phyloP scores from a whole-genome alignment of 345 rosid species.

The Schrenkiella parvula region DNA sequence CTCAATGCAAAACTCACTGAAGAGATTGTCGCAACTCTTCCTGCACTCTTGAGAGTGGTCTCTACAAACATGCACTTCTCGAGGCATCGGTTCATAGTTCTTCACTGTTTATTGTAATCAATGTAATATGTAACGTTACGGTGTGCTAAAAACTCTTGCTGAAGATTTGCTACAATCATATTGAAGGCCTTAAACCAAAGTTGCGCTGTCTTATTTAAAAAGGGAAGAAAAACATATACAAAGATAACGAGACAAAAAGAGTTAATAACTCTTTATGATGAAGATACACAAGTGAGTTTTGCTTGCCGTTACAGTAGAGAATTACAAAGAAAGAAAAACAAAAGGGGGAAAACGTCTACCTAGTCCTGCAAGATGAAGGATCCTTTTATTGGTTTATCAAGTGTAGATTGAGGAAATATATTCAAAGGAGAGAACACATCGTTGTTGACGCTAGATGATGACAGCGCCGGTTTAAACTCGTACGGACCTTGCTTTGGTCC shows the following conservation, averaged over 20 bases:
- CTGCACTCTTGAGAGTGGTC: background rate
- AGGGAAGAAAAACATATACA: background rate
- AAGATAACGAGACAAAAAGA: background rate
- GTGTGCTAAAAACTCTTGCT: background rate
- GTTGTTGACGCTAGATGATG: constrained; percentile 44
- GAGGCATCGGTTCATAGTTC: background rate
- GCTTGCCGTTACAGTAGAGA: background rate
- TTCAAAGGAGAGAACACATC: constrained; percentile 47
- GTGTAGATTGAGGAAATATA: constrained; percentile 43
- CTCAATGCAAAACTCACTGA: background rate
- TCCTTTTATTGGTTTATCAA: constrained; percentile 72
- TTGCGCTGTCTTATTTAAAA: background rate
- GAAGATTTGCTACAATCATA: background rate
- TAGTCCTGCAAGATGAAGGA: constrained; percentile 75
- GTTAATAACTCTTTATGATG: background rate
- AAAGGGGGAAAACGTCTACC: background rate
- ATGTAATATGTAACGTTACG: background rate
- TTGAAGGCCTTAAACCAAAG: background rate
- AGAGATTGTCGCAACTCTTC: background rate
- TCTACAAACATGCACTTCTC: background rate
- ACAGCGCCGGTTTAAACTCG: constrained; percentile 70
- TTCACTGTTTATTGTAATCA: background rate
- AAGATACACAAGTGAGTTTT: background rate
- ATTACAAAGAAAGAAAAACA: background rate
- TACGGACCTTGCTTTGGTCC: constrained; percentile 73